A percentile compares a stretch with the other conserved stretches of the same genome.
Conservation (phyloP, 2,329 filamentous ascomycete species). For the Epicoccum sorghinum region DNA sequence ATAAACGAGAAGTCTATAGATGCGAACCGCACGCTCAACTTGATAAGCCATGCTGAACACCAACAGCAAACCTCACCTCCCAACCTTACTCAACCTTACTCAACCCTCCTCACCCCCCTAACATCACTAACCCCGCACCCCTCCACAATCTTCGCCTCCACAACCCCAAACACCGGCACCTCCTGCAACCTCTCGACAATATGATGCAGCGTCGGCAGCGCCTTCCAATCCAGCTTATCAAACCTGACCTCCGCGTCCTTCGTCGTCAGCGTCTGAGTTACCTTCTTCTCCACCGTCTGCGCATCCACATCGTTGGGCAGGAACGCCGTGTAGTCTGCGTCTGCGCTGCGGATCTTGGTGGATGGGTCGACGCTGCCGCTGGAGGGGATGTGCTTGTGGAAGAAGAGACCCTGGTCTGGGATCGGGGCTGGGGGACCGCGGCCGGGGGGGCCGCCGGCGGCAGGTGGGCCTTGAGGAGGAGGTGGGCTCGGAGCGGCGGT, state of each 20-base stretch:
- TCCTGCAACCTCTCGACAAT: slow-evolving; percentile 59
- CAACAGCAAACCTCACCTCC: no score
- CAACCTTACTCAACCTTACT: background rate
- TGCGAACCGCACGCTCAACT: no score
- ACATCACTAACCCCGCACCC: slow-evolving; percentile 61
- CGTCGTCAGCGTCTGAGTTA: slow-evolving; percentile 46
- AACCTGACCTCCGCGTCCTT: slow-evolving; percentile 56
- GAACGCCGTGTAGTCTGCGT: slow-evolving; percentile 61
- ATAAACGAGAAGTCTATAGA: no score
- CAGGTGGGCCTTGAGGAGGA: background rate
- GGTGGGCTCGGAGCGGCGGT: background rate
- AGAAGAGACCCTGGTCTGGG: slow-evolving; percentile 57
- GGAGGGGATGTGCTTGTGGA: slow-evolving; percentile 63
- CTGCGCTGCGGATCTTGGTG: slow-evolving; percentile 54
- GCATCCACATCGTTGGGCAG: slow-evolving; percentile 43
- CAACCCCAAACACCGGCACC: slow-evolving; percentile 63
- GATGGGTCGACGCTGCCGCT: slow-evolving; percentile 49
- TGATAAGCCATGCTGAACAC: no score
- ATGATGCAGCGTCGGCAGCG: slow-evolving; percentile 66
- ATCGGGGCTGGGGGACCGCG: background rate
- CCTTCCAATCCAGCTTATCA: slow-evolving; percentile 58
- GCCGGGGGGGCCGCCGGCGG: background rate
- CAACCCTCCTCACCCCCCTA: slow-evolving; percentile 34
- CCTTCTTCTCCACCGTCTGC: slow-evolving; percentile 41
- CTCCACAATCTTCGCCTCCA: slow-evolving; percentile 62